Base-by-base conservation (phyloP, 805 yeast genomes). In the Tetrapisispora fleetii region DNA sequence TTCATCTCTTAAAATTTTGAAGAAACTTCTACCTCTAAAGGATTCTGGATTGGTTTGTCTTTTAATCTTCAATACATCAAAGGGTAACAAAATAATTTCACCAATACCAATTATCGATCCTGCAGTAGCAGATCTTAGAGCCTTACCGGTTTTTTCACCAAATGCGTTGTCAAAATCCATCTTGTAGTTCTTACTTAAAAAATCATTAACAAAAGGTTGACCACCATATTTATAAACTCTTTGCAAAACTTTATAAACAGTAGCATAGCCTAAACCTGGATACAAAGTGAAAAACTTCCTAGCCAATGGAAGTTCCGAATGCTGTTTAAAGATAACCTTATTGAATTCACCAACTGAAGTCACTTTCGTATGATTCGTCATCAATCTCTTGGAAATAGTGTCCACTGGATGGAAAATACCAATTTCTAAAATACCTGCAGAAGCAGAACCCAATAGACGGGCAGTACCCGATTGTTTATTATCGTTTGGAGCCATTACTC, bases 1-100 rank as follows among this genome's bases (percentile, higher is more conserved):
- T 72, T 93, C 99, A 65, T 93, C 99, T 48, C 74, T 63, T 52
- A 93, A 65, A 62, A 93, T 87, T 69, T 78, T 84, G 57, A 90
- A 52, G 72, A 93, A 90, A 11, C 99, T 98, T 74, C 99, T 85
- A 59, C 99, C 99, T 70, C 82, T 84, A 79, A 93, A 93, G n/a
- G 98, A 74, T 70, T 91, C 99, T n/a, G 99, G 99, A 75, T 93
- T 93, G 48, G 99, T 93, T 76, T 93, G 99, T 74, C 98, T 90
- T 75, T 93, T 93, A 71, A 93, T 93, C 75, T 93, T 93, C 65
- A 93, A 76, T 38, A 93, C 98, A 67, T 93, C 99, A 59, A 93
- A 77, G 35, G 99, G 99, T 62, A 93, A 77, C 59, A 93, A 74
- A 36, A 93, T 90, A 65, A 93, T 88, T 72, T 93, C 99, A 71